phyloP scores from a whole-genome alignment of 768 basidiomycete species.

The Leucocoprinus leucothites region DNA sequence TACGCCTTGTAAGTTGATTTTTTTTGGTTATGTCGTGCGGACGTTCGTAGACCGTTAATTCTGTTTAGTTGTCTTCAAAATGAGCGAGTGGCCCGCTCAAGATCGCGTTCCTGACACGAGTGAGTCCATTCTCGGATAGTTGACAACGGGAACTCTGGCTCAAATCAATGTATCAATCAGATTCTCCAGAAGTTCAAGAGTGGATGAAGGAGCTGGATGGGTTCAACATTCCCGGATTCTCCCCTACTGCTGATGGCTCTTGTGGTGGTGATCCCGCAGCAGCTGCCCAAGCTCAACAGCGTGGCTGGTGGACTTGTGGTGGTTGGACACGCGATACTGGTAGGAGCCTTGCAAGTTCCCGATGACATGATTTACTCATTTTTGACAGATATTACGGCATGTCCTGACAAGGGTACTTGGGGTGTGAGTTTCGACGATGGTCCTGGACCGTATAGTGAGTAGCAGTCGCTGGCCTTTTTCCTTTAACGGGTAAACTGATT shows the following conservation, averaged over 20 bases:
- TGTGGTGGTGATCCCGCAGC: conserved; percentile 59
- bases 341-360: conserved; percentile 13
- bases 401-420: conserved; percentile 71
- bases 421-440: conserved; percentile 89
- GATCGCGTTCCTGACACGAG: conserved; percentile 61
- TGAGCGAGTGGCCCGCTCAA: conserved; percentile 55
- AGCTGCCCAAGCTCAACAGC: conserved; percentile 51
- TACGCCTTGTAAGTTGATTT: conserved; percentile 42
- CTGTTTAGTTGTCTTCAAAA: conserved; percentile 24
- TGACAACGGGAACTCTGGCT: neutral
- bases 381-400: conserved; percentile 54
- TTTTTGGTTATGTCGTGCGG: too few relatives aligned
- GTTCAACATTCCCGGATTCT: conserved; percentile 61
- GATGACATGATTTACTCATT: neutral
- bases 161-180: conserved; percentile 22
- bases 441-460: conserved; percentile 77
- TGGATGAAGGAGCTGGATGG: conserved; percentile 82
- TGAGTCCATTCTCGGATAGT: conserved; percentile 33
- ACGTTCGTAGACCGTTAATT: neutral
- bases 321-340: conserved; percentile 55
- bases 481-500: conserved; percentile 7
- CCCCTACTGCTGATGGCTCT: conserved; percentile 63
- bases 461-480: neutral
- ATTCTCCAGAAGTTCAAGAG: conserved; percentile 56
- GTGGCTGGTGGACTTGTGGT: conserved; percentile 93